Evolutionary conservation across 179 eudicot species (phyloP).

Genomic region (Gypsophila paniculata): DNA sequence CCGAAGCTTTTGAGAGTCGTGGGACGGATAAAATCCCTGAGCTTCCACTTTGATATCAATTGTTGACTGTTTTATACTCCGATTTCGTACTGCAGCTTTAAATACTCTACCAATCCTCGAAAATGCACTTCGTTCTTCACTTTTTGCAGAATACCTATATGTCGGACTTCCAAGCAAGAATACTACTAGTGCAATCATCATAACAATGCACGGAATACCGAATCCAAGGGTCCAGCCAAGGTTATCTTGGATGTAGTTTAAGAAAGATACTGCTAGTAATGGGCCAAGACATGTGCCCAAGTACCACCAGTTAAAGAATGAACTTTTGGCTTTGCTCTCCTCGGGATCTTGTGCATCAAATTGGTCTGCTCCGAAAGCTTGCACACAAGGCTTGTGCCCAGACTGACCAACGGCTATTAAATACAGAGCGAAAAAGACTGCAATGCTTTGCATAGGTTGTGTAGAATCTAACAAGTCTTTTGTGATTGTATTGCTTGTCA

Average conservation of each 20-base stretch:
- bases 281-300: conserved; percentile 44
- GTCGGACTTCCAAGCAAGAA: conserved; percentile 60
- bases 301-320: conserved; percentile 97
- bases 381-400: conserved; percentile 85
- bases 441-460: conserved; percentile 35
- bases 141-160: conserved; percentile 47
- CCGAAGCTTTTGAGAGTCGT: conserved; percentile 51
- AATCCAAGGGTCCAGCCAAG: conserved; percentile 85
- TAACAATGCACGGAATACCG: conserved; percentile 77
- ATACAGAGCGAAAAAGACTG: conserved; percentile 64
- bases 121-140: conserved; percentile 52
- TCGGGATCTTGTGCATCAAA: conserved; percentile 60
- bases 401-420: conserved; percentile 81
- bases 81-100: conserved; percentile 55
- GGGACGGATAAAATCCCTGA: conserved; percentile 34
- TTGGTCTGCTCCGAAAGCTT: conserved; percentile 95
- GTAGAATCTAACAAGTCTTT: conserved; percentile 25
- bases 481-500: conserved; percentile 23
- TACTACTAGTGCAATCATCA: conserved; percentile 53
- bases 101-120: conserved; percentile 63
- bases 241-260: conserved; percentile 75
- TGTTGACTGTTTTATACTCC: conserved; percentile 38
- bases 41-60: conserved; percentile 39
- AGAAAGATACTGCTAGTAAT: conserved; percentile 31
- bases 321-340: conserved; percentile 76